These are phyloP conservation scores for Kodamaea alishanica DNA, from an alignment of 1,139 yeast species.

Conservation along the genomic window DNA sequence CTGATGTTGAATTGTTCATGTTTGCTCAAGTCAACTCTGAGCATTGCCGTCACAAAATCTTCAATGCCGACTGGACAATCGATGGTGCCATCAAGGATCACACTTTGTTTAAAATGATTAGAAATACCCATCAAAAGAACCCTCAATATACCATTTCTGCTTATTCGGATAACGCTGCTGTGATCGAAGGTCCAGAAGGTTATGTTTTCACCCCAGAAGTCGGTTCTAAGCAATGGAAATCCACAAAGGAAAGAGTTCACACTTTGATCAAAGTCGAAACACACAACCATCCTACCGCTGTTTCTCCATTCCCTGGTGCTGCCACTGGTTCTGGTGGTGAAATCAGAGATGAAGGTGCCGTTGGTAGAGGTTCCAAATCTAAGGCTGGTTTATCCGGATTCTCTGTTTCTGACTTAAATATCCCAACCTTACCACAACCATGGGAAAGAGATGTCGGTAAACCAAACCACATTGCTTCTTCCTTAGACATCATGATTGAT, in stretches of 20 bases:
- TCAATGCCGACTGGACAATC: constrained; percentile 97
- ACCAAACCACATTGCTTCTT: constrained; percentile 89
- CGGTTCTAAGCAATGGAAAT: constrained; percentile 65
- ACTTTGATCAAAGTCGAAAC: constrained; percentile 96
- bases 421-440: constrained; percentile 84
- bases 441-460: constrained; percentile 90
- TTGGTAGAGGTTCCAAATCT: constrained; percentile 95
- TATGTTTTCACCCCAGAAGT: constrained; percentile 76
- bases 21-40: constrained; percentile 99
- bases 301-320: constrained; percentile 98
- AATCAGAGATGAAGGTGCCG: constrained; percentile 99
- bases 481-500: constrained; percentile 92
- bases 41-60: constrained; percentile 98
- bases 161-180: constrained; percentile 98
- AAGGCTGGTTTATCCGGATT: constrained; percentile 96
- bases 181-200: constrained; percentile 79
- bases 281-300: constrained; percentile 99
- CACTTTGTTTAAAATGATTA: constrained; percentile 89
- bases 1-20: constrained; percentile 97
- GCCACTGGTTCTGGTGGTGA: constrained; percentile 99
- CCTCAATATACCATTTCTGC: constrained; percentile 90
- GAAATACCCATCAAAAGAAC: constrained; percentile 81
- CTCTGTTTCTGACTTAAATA: constrained; percentile 84
- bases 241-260: constrained; percentile 75
- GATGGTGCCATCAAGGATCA: constrained; percentile 73